A percentile compares a stretch with the other conserved stretches of the same genome.
Conservation (phyloP, 108 stramenopile genomes). For the Skeletonema costatum region DNA sequence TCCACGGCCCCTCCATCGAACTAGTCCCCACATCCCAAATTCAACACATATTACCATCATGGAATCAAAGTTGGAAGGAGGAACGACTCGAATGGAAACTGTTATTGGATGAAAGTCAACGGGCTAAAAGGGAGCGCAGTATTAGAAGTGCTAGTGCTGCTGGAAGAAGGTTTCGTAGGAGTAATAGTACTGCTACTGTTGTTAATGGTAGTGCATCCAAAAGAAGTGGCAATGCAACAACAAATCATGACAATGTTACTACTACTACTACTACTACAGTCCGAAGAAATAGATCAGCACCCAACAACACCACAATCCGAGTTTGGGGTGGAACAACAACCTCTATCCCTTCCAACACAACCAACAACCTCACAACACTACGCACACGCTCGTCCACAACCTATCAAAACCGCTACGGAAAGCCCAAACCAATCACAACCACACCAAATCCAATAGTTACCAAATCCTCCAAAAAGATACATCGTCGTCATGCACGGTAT, state of each 20-base stretch:
- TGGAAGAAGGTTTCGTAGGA: neutral
- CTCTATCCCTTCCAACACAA: neutral
- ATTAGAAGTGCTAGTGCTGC: too few relatives aligned
- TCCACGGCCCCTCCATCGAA: slow-evolving; percentile 14
- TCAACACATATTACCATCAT: slow-evolving; percentile 11
- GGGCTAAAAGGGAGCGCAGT: neutral
- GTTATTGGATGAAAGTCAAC: neutral
- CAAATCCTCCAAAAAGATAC: slow-evolving; percentile 52
- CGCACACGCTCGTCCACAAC: neutral
- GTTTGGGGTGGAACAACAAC: neutral
- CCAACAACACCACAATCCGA: neutral
- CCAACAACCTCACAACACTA: too few relatives aligned
- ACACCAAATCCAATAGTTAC: slow-evolving; percentile 41
- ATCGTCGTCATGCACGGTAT: slow-evolving; percentile 75
- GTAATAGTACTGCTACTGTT: neutral
- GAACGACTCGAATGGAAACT: slow-evolving; percentile 21
- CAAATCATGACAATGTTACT: neutral
- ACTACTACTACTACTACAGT: neutral
- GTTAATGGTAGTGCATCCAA: neutral
- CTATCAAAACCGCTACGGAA: slow-evolving; percentile 15
- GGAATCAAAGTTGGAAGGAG: slow-evolving; percentile 28
- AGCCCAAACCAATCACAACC: slow-evolving; percentile 11
- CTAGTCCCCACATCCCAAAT: slow-evolving; percentile 27
- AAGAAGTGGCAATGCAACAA: too few relatives aligned
- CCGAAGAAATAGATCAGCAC: neutral